phyloP scores from a whole-genome alignment of 371 early-diverging fungal genomes.

The Rhizomucor miehei region DNA sequence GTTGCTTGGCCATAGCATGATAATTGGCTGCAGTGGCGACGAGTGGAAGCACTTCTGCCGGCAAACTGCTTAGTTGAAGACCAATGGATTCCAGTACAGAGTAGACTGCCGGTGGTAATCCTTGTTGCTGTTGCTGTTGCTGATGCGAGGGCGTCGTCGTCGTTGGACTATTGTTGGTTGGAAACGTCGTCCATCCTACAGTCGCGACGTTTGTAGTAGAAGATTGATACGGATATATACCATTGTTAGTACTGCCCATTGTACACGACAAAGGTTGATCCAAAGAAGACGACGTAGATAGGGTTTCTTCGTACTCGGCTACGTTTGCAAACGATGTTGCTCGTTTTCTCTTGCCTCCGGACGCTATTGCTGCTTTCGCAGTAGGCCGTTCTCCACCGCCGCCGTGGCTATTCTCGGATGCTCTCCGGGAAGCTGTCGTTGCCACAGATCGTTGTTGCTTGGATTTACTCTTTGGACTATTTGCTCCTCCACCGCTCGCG shows the following conservation, averaged over 20 bases:
- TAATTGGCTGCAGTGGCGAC: constrained; percentile 23
- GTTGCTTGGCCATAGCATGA: constrained; percentile 20
- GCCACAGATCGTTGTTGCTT: neutral
- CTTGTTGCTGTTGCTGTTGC: constrained; percentile 6
- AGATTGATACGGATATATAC: no score
- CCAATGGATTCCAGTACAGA: constrained; percentile 19
- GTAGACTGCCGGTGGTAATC: constrained; percentile 9
- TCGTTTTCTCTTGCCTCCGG: no score
- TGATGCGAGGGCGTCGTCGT: neutral
- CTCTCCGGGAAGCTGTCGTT: no score
- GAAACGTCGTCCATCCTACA: neutral
- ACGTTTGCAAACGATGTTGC: neutral
- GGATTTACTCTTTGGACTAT: constrained; percentile 1
- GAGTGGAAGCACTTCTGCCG: constrained; percentile 19
- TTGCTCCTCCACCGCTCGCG: constrained; percentile 6
- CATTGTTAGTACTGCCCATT: no score
- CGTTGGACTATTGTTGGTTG: neutral
- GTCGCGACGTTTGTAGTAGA: no score
- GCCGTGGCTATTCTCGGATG: no score
- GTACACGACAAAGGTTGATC: neutral
- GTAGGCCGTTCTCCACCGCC: no score
- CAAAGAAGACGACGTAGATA: neutral
- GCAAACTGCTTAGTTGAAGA: constrained; percentile 17
- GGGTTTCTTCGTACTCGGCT: neutral
- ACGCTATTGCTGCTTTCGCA: no score